phyloP scores from a whole-genome alignment of 176 grass and related monocot genomes.

The Microstegium vimineum region DNA sequence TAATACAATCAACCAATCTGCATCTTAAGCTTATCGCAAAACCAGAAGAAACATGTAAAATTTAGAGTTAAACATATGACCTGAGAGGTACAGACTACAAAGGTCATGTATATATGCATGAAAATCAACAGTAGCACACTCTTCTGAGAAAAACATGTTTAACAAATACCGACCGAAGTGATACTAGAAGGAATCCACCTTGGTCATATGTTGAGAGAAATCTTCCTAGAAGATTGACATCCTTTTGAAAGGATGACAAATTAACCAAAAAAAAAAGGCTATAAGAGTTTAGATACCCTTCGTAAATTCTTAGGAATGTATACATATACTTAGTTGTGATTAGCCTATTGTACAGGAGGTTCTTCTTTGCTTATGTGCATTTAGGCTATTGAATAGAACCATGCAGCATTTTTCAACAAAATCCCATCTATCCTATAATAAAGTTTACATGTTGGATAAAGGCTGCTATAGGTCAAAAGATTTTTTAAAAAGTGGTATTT shows the following conservation, averaged over 20 bases:
- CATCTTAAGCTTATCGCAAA: not conserved
- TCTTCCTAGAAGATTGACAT: not conserved
- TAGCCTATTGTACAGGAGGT: not conserved
- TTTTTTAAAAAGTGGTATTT: too few species aligned
- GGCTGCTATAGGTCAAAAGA: not conserved
- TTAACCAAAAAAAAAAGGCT: not conserved
- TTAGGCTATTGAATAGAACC: not conserved
- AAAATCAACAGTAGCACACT: not conserved
- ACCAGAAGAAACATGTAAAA: slow-evolving; percentile 19
- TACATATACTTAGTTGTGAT: not conserved
- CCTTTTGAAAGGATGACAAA: not conserved
- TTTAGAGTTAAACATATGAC: not conserved
- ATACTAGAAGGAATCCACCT: not conserved
- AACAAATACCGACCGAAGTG: not conserved
- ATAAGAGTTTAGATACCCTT: not conserved
- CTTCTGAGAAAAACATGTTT: not conserved
- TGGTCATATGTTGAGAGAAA: not conserved
- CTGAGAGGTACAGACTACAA: not conserved
- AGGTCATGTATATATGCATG: not conserved
- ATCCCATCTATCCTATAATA: not conserved
- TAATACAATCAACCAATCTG: not conserved
- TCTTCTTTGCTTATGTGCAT: not conserved
- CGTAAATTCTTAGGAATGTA: too few species aligned
- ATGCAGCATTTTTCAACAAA: not conserved
- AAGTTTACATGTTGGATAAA: not conserved